phyloP scores from a whole-genome alignment of 2,329 filamentous ascomycete genomes.

The Ascochyta rabiei region DNA sequence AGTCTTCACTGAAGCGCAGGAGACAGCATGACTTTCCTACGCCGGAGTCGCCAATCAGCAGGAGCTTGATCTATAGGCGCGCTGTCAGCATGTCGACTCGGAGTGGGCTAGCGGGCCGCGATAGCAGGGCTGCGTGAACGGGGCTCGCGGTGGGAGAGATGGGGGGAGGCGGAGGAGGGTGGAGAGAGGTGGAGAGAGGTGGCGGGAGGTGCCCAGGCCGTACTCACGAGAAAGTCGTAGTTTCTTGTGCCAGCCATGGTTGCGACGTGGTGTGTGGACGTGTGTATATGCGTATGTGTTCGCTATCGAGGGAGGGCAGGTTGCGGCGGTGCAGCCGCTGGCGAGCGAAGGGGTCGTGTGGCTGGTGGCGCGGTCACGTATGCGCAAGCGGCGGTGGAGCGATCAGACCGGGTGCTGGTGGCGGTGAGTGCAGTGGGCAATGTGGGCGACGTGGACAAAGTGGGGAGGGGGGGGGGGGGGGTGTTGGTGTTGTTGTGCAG shows the following conservation, averaged over 20 bases:
- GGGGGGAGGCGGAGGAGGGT: not conserved
- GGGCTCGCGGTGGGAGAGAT: not conserved
- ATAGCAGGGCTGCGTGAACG: slow-evolving; percentile 12
- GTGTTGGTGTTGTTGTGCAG: slow-evolving; percentile 3
- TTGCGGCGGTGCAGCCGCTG: slow-evolving; percentile 36
- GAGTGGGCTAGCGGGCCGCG: not conserved
- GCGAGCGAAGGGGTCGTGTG: slow-evolving; percentile 18
- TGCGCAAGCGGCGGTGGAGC: slow-evolving; percentile 1
- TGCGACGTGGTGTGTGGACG: slow-evolving; percentile 13
- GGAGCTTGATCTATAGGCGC: slow-evolving; percentile 80
- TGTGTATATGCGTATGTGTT: slow-evolving; percentile 12
- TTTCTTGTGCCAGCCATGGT: slow-evolving; percentile 95
- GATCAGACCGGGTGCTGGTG: not conserved
- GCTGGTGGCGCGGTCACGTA: slow-evolving; percentile 1
- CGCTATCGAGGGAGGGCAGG: slow-evolving; percentile 25
- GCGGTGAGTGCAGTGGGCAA: not conserved
- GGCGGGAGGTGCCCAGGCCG: slow-evolving; percentile 10
- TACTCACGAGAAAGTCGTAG: slow-evolving; percentile 95
- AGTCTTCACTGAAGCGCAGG: slow-evolving; percentile 95
- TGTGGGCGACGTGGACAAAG: not conserved
- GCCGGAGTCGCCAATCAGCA: slow-evolving; percentile 95
- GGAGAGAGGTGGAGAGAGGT: not conserved
- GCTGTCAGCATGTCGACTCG: slow-evolving; percentile 13
- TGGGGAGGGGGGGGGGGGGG: too few species aligned
- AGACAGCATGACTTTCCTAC: slow-evolving; percentile 98